Base-by-base conservation (phyloP, 352 stramenopile genomes). In the Phytopythium boreale region DNA sequence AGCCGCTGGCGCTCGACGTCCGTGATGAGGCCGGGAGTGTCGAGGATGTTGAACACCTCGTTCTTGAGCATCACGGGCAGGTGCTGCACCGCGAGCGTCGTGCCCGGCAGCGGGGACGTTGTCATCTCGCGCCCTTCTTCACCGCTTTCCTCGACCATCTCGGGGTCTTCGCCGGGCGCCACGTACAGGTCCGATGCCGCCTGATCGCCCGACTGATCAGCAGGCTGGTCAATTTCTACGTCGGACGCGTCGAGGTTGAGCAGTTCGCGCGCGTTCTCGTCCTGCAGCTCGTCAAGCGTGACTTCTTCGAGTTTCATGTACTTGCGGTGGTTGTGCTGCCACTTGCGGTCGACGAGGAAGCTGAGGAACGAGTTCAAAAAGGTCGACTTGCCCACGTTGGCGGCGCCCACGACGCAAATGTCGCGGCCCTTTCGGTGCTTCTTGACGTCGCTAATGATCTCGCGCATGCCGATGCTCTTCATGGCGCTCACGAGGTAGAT, bases 351-450 rank as follows among this genome's bases (percentile, higher is more conserved):
- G 37, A 86, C 72, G n/a, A 95, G 58, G 47, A 82, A 84, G 56
- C 89, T 81, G 67, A 98, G 79, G 58, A 97, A 84, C 50, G 88
- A 87, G 75, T 98, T 98, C 27, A 98, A 74, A 64, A 98, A 97
- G 51, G 89, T 96, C 58, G 80, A 95, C 71, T 98, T 98, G 64
- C 92, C 92, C 10, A 96, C 92, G 68, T 98, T 98, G 20, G 91
- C 92, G 9, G 91, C 88, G 37, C 92, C 92, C 4, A 98, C 82
- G 0, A 98, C 88, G 71, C 95, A 97, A 27, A 98, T 77, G 64
- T 97, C 92, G 15, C 88, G 77, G 34, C 84, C 79, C 50, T 97
- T 69, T 43, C 78, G 80, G 59, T 82, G 77, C 66, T 93, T 92
- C 62, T 80, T 80, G 36, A 95, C 75, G 64, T 95, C 87, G 17